These are phyloP conservation scores for Phytophthora lateralis DNA, from an alignment of 352 stramenopile genomes.

Conservation along the genomic window DNA sequence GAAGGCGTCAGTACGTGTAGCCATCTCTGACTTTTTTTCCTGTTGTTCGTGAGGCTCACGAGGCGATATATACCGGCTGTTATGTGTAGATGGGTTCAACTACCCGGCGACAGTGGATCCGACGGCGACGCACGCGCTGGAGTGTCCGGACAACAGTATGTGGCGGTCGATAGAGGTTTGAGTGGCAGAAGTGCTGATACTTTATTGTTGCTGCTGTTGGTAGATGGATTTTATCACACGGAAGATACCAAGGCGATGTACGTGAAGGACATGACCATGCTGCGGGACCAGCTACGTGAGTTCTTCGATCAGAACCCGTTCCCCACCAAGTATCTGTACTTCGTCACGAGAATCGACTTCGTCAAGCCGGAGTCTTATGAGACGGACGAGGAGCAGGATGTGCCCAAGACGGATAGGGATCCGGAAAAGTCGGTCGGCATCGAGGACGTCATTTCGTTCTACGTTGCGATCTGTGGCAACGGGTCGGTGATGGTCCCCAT, in stretches of 20 bases:
- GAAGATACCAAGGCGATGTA: slow-evolving; percentile 72
- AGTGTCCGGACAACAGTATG: slow-evolving; percentile 66
- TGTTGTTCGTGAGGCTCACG: slow-evolving; percentile 8
- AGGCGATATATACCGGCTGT: slow-evolving; percentile 3
- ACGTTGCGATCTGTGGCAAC: slow-evolving; percentile 87
- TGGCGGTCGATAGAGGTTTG: slow-evolving; percentile 1
- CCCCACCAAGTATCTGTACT: slow-evolving; percentile 87
- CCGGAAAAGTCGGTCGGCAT: slow-evolving; percentile 34
- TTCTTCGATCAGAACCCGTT: slow-evolving; percentile 87
- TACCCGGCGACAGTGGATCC: slow-evolving; percentile 71
- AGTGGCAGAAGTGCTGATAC: neutral
- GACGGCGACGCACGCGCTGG: slow-evolving; percentile 59
- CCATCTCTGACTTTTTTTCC: slow-evolving; percentile 2
- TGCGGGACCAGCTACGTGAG: slow-evolving; percentile 70
- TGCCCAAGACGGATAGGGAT: slow-evolving; percentile 12
- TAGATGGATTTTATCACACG: slow-evolving; percentile 64
- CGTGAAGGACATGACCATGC: slow-evolving; percentile 68
- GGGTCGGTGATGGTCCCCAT: slow-evolving; percentile 88
- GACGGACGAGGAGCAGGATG: slow-evolving; percentile 43
- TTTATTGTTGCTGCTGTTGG: slow-evolving; percentile 4
- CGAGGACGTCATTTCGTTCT: slow-evolving; percentile 78
- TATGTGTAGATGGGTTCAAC: slow-evolving; percentile 53
- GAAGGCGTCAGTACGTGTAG: slow-evolving; percentile 75
- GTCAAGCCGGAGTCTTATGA: slow-evolving; percentile 61
- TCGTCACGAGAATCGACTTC: slow-evolving; percentile 84